Conservation (phyloP, 2,329 filamentous ascomycete species). For the Drechslera avenae region DNA sequence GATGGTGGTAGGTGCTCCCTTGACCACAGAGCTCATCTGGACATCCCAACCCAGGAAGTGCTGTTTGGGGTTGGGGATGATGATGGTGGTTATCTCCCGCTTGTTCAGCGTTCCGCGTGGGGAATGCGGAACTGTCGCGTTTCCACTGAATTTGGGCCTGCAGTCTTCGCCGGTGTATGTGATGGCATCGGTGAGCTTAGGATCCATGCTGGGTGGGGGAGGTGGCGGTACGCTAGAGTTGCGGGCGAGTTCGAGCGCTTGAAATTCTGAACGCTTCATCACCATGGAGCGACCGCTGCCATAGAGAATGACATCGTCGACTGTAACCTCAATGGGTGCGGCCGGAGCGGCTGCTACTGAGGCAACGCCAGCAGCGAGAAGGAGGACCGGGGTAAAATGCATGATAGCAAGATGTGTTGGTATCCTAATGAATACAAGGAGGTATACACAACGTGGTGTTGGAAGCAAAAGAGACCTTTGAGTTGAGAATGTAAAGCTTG, state of each 20-base stretch:
- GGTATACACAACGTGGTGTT: not conserved
- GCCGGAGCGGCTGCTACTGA: conserved; percentile 23
- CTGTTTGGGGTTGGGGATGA: conserved; percentile 24
- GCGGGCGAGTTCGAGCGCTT: conserved; percentile 21
- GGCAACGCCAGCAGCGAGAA: conserved; percentile 21
- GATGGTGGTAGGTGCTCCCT: conserved; percentile 35
- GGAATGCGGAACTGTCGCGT: conserved; percentile 7
- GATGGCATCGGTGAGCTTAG: conserved; percentile 13
- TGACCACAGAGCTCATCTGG: conserved; percentile 45
- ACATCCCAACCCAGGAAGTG: conserved; percentile 51
- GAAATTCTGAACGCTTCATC: conserved; percentile 32
- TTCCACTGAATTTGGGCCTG: not conserved
- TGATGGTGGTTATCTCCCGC: conserved; percentile 22
- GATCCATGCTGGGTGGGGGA: conserved; percentile 25
- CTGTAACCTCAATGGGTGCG: conserved; percentile 18
- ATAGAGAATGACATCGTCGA: conserved; percentile 36
- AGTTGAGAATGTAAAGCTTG: not conserved
- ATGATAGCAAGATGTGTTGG: conserved; percentile 11
- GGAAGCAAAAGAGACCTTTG: not conserved
- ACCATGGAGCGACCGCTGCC: conserved; percentile 27
- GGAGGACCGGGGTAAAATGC: conserved; percentile 23
- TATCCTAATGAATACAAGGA: conserved; percentile 3
- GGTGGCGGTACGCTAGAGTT: conserved; percentile 22
- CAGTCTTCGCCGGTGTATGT: not conserved
- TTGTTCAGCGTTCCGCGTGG: conserved; percentile 14